Conservation (phyloP, 345 rosid genomes). For the Isatis tinctoria region DNA sequence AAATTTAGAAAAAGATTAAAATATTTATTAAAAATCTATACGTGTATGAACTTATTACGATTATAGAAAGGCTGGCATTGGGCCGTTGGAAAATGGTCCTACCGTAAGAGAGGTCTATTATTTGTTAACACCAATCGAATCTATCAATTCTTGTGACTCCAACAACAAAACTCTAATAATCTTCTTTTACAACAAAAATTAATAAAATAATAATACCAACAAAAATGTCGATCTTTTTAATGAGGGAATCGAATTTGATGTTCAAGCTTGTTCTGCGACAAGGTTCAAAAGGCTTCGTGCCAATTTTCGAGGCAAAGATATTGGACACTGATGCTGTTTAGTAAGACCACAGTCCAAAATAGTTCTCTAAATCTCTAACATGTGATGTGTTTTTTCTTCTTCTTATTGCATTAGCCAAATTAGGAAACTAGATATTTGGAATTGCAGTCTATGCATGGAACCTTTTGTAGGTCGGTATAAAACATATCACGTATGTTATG, state of each 20-base stretch:
- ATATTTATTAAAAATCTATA: neutral
- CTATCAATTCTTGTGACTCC: conserved; percentile 25
- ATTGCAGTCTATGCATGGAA: neutral
- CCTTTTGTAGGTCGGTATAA: neutral
- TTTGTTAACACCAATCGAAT: conserved; percentile 15
- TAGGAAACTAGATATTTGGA: neutral
- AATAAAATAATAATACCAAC: neutral
- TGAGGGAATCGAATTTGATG: neutral
- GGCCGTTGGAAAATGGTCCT: conserved; percentile 27
- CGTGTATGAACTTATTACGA: conserved; percentile 16
- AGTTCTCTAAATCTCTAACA: neutral
- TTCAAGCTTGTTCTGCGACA: neutral
- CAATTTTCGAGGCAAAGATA: neutral
- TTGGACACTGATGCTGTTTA: neutral
- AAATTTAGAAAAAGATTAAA: neutral
- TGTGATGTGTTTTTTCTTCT: neutral
- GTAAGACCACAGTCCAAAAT: neutral
- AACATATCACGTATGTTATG: neutral
- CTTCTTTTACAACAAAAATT: conserved; percentile 8
- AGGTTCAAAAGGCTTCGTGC: neutral
- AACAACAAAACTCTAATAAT: conserved; percentile 24
- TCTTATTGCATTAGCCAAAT: neutral
- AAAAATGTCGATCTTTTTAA: neutral
- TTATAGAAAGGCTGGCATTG: conserved; percentile 24
- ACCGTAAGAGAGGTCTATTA: conserved; percentile 18